Percentiles rank a stretch among this genome's conserved stretches.
These are phyloP conservation scores for Arthrobotrys conoides DNA, from an alignment of 2,329 filamentous ascomycete genomes.

Conservation along the genomic window DNA sequence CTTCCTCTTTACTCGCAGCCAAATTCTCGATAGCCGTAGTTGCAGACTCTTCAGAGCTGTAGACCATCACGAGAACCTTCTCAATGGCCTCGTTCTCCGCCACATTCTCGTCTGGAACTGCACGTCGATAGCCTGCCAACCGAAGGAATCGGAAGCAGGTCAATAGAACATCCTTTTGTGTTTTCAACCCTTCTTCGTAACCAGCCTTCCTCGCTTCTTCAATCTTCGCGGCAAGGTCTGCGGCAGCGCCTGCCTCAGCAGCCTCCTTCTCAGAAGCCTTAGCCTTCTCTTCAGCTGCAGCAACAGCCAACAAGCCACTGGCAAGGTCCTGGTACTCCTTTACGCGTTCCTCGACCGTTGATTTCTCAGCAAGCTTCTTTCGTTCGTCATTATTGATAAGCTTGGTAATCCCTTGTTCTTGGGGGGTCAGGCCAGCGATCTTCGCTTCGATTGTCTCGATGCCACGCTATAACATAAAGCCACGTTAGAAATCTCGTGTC, in stretches of 20 bases:
- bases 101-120: slow-evolving; percentile 75
- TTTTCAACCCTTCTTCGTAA: slow-evolving; percentile 67
- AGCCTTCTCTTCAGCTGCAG: slow-evolving; percentile 74
- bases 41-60: slow-evolving; percentile 81
- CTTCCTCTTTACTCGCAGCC: slow-evolving; percentile 79
- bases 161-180: slow-evolving; percentile 75
- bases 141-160: slow-evolving; percentile 84
- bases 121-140: slow-evolving; percentile 81
- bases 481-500: slow-evolving; percentile 41
- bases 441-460: slow-evolving; percentile 64
- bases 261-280: slow-evolving; percentile 72
- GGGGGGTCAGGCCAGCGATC: slow-evolving; percentile 63
- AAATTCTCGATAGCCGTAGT: slow-evolving; percentile 83
- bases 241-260: slow-evolving; percentile 71
- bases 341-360: slow-evolving; percentile 61
- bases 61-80: slow-evolving; percentile 82
- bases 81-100: slow-evolving; percentile 87
- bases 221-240: slow-evolving; percentile 67
- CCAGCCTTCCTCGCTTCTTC: slow-evolving; percentile 72
- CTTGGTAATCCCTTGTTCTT: slow-evolving; percentile 62
- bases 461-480: slow-evolving; percentile 57
- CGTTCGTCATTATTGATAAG: slow-evolving; percentile 64
- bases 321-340: slow-evolving; percentile 63
- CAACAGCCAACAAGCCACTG: slow-evolving; percentile 58
- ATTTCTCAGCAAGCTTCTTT: slow-evolving; percentile 63